A percentile compares a stretch with the other conserved stretches of the same genome.
These are phyloP conservation scores for Hsuehochloa calcarea DNA, from an alignment of 176 grass and related monocot genomes.

Conservation along the genomic window DNA sequence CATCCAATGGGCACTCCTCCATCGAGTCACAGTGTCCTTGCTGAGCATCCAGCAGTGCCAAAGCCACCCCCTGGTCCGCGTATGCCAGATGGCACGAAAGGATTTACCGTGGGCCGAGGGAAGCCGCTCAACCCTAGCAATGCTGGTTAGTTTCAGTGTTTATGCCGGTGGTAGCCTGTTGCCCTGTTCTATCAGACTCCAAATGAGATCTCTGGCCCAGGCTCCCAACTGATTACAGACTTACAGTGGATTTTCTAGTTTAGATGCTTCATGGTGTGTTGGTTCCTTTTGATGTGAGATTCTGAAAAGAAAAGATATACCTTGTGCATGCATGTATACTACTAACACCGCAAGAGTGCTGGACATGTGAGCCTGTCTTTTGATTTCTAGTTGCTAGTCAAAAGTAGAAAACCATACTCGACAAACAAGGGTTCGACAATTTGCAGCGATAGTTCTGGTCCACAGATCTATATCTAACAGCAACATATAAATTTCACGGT, in stretches of 20 bases:
- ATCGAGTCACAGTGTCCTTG: slow-evolving; percentile 27
- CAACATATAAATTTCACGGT: background rate
- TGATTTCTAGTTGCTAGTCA: slow-evolving; percentile 4
- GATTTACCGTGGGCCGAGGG: slow-evolving; percentile 85
- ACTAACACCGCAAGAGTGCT: background rate
- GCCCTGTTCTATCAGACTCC: background rate
- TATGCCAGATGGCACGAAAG: slow-evolving; percentile 95
- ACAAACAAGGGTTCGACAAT: background rate
- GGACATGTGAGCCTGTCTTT: slow-evolving; percentile 28
- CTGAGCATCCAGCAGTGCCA: slow-evolving; percentile 46
- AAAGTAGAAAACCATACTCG: slow-evolving; percentile 16
- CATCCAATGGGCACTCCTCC: slow-evolving; percentile 52
- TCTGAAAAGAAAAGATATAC: background rate
- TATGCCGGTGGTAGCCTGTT: background rate
- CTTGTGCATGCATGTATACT: slow-evolving; percentile 46
- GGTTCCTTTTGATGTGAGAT: slow-evolving; percentile 37
- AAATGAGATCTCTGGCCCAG: background rate
- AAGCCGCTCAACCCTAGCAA: slow-evolving; percentile 47
- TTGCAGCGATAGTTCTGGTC: background rate
- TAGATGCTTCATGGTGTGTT: slow-evolving; percentile 22
- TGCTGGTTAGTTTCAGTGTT: background rate
- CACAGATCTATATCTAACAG: background rate
- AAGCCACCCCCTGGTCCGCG: slow-evolving; percentile 89
- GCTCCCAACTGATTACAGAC: background rate
- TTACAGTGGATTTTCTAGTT: slow-evolving; percentile 10